Conservation (phyloP, 257 asterid species). For the Jaltomata sinuosa region DNA sequence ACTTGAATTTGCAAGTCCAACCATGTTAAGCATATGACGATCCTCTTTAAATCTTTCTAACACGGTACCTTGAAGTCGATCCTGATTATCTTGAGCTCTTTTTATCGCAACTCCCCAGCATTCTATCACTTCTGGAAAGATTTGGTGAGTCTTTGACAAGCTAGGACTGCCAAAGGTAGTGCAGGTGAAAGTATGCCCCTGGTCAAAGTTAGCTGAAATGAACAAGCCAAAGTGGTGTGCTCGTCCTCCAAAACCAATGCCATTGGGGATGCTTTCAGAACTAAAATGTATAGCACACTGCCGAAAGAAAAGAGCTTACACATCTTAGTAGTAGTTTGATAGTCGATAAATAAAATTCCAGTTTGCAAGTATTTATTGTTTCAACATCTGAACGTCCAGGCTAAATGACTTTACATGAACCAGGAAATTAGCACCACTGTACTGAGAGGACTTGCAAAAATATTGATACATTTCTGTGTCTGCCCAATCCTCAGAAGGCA, state of each 20-base stretch:
- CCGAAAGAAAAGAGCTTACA: conserved; percentile 6
- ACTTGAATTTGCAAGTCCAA: conserved; percentile 85
- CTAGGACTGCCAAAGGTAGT: conserved; percentile 79
- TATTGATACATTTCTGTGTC: not conserved
- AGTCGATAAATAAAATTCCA: not conserved
- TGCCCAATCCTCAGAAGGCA: not conserved
- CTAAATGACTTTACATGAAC: not conserved
- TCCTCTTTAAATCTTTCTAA: conserved; percentile 90
- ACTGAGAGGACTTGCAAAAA: not conserved
- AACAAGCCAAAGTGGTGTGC: conserved; percentile 68
- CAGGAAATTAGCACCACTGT: not conserved
- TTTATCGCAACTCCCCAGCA: conserved; percentile 65
- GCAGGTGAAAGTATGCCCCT: conserved; percentile 68
- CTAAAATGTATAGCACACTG: conserved; percentile 91
- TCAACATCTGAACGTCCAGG: not conserved
- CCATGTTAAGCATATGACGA: conserved; percentile 82
- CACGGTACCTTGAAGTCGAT: conserved; percentile 46
- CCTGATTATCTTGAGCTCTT: conserved; percentile 28
- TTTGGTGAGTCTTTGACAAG: conserved; percentile 35
- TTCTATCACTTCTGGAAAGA: conserved; percentile 65
- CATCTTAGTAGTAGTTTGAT: not conserved
- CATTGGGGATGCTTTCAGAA: conserved; percentile 91
- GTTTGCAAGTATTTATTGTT: not conserved
- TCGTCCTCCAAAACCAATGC: conserved; percentile 89
- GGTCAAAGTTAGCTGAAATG: conserved; percentile 71